Conservation (phyloP, 164 flowering plant species). For the Aristolochia fimbriata region DNA sequence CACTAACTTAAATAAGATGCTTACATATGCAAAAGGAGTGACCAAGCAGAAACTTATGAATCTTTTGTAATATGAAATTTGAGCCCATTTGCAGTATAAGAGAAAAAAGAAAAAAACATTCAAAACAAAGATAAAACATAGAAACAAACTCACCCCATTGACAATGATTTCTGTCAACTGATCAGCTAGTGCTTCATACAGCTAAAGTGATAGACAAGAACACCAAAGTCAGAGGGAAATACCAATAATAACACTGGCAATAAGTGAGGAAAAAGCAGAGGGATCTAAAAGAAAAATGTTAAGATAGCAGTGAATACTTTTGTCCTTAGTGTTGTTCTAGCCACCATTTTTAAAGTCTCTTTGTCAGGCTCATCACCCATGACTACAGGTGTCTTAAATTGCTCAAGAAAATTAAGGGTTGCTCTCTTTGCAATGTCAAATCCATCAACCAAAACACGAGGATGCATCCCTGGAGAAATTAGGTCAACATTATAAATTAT, state of each 20-base stretch:
- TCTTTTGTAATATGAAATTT: background rate
- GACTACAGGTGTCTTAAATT: constrained; percentile 85
- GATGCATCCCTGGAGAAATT: constrained; percentile 72
- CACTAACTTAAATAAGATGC: too few relatives aligned
- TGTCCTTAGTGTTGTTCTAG: constrained; percentile 92
- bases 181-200: constrained; percentile 91
- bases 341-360: constrained; percentile 92
- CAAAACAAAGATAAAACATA: background rate
- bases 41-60: too few relatives aligned
- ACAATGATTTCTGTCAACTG: constrained; percentile 92
- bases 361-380: constrained; percentile 90
- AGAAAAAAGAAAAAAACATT: background rate
- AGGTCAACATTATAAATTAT: background rate
- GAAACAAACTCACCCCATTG: constrained; percentile 55
- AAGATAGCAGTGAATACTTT: constrained; percentile 40
- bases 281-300: background rate
- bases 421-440: constrained; percentile 97
- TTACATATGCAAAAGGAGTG: too few relatives aligned
- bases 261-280: background rate
- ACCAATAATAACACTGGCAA: background rate
- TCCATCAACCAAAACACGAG: constrained; percentile 97
- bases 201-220: constrained; percentile 27
- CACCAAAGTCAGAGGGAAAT: background rate
- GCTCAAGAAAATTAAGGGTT: constrained; percentile 86
- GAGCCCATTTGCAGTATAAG: background rate